Evolutionary conservation across 2,329 filamentous ascomycete species (phyloP).

Genomic region (Akanthomyces uredinophilus): DNA sequence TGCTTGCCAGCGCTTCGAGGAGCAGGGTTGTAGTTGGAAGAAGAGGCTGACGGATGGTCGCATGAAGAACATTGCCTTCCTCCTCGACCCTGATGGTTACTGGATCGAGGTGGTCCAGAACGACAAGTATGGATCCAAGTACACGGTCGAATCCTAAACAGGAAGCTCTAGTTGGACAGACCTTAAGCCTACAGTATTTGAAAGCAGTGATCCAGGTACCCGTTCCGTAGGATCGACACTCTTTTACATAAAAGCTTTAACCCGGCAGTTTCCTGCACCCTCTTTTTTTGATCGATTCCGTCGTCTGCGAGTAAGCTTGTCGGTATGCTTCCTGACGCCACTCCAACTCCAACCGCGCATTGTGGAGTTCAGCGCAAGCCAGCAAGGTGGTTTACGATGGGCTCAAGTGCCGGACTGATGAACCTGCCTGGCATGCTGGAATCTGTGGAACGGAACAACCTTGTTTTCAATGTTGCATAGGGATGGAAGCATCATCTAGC

Average conservation of each 20-base stretch:
- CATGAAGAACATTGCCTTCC: slow-evolving; percentile 92
- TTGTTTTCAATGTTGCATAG: not conserved
- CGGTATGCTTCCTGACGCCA: not conserved
- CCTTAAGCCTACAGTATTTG: not conserved
- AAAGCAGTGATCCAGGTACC: not conserved
- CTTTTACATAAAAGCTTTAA: not conserved
- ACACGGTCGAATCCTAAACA: slow-evolving; percentile 39
- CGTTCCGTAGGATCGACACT: not conserved
- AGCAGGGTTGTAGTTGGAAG: slow-evolving; percentile 80
- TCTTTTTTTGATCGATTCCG: not conserved
- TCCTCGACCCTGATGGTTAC: slow-evolving; percentile 83
- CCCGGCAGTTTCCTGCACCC: not conserved
- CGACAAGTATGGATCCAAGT: slow-evolving; percentile 54
- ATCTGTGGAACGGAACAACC: not conserved
- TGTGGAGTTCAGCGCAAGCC: not conserved
- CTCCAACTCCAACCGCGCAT: not conserved
- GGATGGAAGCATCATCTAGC: not conserved
- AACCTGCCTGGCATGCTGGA: not conserved
- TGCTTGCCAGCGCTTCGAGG: slow-evolving; percentile 82
- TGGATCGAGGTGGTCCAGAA: slow-evolving; percentile 82
- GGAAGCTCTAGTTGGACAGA: not conserved
- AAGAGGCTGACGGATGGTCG: slow-evolving; percentile 87
- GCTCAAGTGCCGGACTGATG: not conserved
- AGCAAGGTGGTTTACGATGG: not conserved
- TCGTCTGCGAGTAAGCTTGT: slow-evolving; percentile 1